Evolutionary conservation across 2,329 filamentous ascomycete genomes (phyloP), one percentile per base, ranked within the genome.

Genomic region (Beauveria medogensis): DNA sequence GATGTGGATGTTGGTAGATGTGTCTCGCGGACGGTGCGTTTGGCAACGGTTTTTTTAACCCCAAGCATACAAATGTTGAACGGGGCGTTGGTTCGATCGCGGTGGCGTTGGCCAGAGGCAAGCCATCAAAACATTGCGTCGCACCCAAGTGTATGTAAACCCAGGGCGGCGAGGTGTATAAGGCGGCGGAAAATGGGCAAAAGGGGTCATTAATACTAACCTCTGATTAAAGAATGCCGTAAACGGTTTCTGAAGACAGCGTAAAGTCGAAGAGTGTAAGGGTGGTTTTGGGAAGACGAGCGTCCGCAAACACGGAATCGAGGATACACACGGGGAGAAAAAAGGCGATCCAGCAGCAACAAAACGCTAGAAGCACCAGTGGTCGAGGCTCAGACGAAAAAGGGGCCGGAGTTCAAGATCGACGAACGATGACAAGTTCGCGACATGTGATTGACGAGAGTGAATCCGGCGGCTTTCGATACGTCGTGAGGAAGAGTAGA

Each of bases 401-500:
- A 43, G 34, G 41, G 63, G 68, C 69, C 69, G 62, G 68, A 71
- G 71, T 67, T 67, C 70, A 64, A 59, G 52, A 66, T 70, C 69
- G 63, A 71, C 68, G 69, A 69, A 70, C 65, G 55, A 57, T 63
- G 64, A 64, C 63, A 60, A 62, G 55, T 58, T 62, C 55, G 55
- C 14, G 60, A 59, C 55, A 10, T 20, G 10, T 3, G n/a, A 55
- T 62, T 62, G 60, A 41, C 60, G 43, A 52, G 28, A n/a, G 20
- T 56, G 59, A 62, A 59, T 59, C 53, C 60, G 55, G 43, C 54
- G 59, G 64, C 47, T 73, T 74, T 75, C 73, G 70, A 70, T 64
- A 66, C 67, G 63, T 70, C 69, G 71, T 70, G 68, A 67, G 67
- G 62, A 63, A 50, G 63, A 64, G 34, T 34, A 59, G 61, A 63